These are phyloP conservation scores for Martiniozyma abietophila DNA, from an alignment of 805 yeast genomes.

Conservation along the genomic window DNA sequence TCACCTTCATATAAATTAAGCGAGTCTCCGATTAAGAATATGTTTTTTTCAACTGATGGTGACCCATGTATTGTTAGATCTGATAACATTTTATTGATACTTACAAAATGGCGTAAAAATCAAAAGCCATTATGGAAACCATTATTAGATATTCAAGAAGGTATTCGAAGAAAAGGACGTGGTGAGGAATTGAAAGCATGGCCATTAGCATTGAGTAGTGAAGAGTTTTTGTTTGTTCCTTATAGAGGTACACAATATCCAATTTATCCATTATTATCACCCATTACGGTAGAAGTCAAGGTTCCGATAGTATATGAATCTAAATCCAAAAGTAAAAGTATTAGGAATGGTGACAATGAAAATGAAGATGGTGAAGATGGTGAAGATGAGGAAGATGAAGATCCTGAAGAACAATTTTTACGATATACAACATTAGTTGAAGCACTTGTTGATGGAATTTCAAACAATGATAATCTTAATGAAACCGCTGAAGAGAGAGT, in stretches of 20 bases:
- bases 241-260: constrained; percentile 70
- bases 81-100: constrained; percentile 60
- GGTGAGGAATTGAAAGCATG: constrained; percentile 64
- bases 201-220: constrained; percentile 77
- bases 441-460: constrained; percentile 46
- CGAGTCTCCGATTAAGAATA: constrained; percentile 36
- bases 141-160: constrained; percentile 50
- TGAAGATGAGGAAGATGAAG: constrained; percentile 22
- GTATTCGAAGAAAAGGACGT: constrained; percentile 40
- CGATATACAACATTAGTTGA: constrained; percentile 55
- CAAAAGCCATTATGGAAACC: constrained; percentile 85
- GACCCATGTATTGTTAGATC: constrained; percentile 87
- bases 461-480: constrained; percentile 29
- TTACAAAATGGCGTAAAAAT: constrained; percentile 66
- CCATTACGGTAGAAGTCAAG: constrained; percentile 64
- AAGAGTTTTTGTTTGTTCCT: constrained; percentile 63
- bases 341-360: constrained; percentile 20
- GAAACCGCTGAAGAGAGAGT: constrained; percentile 39
- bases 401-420: constrained; percentile 50
- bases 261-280: constrained; percentile 74
- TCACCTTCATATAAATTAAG: not conserved
- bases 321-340: constrained; percentile 14
- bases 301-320: constrained; percentile 44
- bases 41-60: constrained; percentile 82
- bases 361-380: constrained; percentile 41